Percentiles rank a stretch among this genome's conserved stretches.
phyloP scores from a whole-genome alignment of 2,329 filamentous ascomycete genomes.

The Sarocladiaceae sp. region DNA sequence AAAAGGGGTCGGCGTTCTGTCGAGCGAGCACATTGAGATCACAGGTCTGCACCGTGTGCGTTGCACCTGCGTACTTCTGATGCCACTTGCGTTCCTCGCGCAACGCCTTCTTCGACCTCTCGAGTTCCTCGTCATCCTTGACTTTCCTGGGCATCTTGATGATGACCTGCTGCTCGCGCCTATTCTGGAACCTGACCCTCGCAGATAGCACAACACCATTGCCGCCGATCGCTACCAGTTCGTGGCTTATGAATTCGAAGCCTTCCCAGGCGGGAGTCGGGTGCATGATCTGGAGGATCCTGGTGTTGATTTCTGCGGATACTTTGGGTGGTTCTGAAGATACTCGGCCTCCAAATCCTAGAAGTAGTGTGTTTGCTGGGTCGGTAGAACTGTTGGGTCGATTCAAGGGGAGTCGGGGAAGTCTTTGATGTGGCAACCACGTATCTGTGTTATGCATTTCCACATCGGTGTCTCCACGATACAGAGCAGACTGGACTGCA shows the following conservation, averaged over 20 bases:
- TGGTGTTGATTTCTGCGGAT: too few relatives aligned
- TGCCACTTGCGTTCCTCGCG: constrained; percentile 18
- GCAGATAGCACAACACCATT: constrained; percentile 20
- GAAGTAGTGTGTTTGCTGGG: too few relatives aligned
- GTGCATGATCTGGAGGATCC: too few relatives aligned
- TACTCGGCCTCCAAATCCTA: too few relatives aligned
- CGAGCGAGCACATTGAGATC: constrained; percentile 15
- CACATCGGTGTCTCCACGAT: too few relatives aligned
- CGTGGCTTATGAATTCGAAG: constrained; percentile 16
- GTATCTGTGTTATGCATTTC: too few relatives aligned
- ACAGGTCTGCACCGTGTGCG: constrained; percentile 21
- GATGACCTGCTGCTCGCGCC: constrained; percentile 16
- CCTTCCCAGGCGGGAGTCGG: too few relatives aligned
- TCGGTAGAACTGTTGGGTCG: too few relatives aligned
- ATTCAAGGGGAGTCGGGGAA: too few relatives aligned
- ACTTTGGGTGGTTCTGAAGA: too few relatives aligned
- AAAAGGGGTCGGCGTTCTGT: constrained; percentile 1
- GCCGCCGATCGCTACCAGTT: constrained; percentile 21
- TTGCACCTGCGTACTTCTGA: constrained; percentile 19
- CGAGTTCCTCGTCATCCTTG: neutral
- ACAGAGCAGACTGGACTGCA: too few relatives aligned
- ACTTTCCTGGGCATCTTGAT: constrained; percentile 17
- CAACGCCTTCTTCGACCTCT: neutral
- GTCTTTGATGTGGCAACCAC: too few relatives aligned
- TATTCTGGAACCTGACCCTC: constrained; percentile 17